A percentile compares a stretch with the other conserved stretches of the same genome.
Evolutionary conservation across 1,284 basidiomycete species (phyloP).

Genomic region (Inonotus hispidus): DNA sequence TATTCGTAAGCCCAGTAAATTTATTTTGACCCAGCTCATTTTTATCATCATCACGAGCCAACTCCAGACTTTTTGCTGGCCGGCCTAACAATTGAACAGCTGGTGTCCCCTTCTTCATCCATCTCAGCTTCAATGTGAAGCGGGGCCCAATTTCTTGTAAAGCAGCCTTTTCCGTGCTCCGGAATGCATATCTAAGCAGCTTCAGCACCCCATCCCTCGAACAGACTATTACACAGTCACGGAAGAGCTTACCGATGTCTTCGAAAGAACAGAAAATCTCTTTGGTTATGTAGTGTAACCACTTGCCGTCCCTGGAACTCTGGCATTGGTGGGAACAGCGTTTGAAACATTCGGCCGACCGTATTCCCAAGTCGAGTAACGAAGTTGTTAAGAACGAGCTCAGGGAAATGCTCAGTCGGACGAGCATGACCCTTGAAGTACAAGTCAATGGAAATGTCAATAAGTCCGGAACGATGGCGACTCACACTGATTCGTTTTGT

Average conservation of each 20-base stretch:
- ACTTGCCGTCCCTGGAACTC: constrained; percentile 97
- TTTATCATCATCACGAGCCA: constrained; percentile 50
- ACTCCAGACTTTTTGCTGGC: constrained; percentile 49
- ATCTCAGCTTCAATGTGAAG: constrained; percentile 92
- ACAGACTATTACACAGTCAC: constrained; percentile 2
- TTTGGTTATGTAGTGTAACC: constrained; percentile 95
- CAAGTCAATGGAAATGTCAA: background rate
- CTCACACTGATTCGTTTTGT: constrained; percentile 82
- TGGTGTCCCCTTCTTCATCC: constrained; percentile 85
- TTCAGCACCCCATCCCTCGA: background rate
- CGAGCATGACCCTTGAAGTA: constrained; percentile 81
- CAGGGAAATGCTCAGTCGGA: constrained; percentile 89
- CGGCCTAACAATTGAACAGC: constrained; percentile 67
- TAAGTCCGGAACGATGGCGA: constrained; percentile 9
- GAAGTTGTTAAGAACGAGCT: constrained; percentile 95
- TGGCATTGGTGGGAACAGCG: constrained; percentile 91
- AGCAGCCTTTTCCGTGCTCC: constrained; percentile 85
- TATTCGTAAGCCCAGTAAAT: background rate
- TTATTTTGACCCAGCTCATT: constrained; percentile 26
- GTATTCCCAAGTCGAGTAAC: constrained; percentile 91
- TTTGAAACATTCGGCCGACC: constrained; percentile 92
- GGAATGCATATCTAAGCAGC: constrained; percentile 82
- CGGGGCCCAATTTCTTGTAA: constrained; percentile 98
- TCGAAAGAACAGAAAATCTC: constrained; percentile 97
- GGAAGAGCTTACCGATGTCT: constrained; percentile 66